Evolutionary conservation across 2,329 filamentous ascomycete genomes (phyloP).

Genomic region (Colletotrichum paranaense): DNA sequence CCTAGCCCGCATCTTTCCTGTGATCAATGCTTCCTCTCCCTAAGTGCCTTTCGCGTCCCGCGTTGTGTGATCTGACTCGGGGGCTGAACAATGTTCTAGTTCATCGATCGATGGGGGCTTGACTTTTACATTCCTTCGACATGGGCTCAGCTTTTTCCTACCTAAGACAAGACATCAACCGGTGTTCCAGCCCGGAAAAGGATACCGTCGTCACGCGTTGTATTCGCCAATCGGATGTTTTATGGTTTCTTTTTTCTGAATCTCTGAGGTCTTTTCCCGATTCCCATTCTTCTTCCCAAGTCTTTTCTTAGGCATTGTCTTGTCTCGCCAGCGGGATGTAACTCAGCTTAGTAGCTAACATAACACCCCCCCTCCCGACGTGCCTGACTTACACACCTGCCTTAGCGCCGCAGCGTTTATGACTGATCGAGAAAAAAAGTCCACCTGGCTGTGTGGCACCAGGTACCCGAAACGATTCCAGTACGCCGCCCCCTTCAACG

Average conservation of each 20-base stretch:
- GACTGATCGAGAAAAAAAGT: neutral
- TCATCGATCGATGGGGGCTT: neutral
- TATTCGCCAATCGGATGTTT: conserved; percentile 9
- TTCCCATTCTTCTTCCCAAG: neutral
- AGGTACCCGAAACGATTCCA: neutral
- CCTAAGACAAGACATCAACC: neutral
- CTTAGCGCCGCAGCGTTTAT: neutral
- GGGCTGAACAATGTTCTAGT: neutral
- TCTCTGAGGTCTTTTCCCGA: neutral
- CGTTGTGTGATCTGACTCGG: neutral
- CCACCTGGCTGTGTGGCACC: too few species aligned
- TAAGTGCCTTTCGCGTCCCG: too few species aligned
- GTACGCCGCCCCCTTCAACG: neutral
- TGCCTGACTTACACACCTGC: neutral
- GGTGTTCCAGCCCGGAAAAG: neutral
- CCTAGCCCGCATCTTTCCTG: too few species aligned
- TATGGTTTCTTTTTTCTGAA: neutral
- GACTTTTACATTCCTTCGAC: neutral
- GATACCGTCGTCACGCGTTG: neutral
- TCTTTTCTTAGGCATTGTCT: neutral
- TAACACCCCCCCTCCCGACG: neutral
- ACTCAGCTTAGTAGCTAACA: neutral
- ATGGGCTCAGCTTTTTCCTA: neutral
- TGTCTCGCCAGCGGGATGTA: neutral
- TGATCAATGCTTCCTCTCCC: too few species aligned